Base-by-base conservation (phyloP, 371 early-diverging fungal genomes). In the Cokeromyces recurvatus region DNA sequence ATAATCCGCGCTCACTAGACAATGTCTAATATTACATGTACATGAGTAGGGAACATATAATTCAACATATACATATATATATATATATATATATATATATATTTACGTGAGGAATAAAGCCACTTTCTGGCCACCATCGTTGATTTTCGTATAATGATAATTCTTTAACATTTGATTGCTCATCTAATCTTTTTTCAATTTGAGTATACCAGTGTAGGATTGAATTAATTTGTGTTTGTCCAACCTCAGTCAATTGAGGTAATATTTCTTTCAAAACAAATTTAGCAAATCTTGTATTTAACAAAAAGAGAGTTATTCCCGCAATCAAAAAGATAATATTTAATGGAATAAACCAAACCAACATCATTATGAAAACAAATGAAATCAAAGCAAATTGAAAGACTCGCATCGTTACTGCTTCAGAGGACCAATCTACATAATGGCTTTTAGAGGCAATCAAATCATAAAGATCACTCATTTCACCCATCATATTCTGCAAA, bases 401-500 rank as follows among this genome's bases (percentile, higher is more conserved):
- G 24, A 74, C 20, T 16, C 45, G 55, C 57, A 65, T 55, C 0
- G 74, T 63, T 25, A 59, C 48, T 40, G 38, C 43, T 27, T 70
- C 70, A 14, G 57, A 50, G 4, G 66, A 60, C 74, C 74, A 68
- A 48, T 74, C 64, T 32, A 71, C 45, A 17, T 53, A 48, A 48
- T 57, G 64, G 23, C 48, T 34, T 16, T 68, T 46, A 14, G 55
- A 49, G 3, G 53, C 53, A 6, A 61, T 43, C 19, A 58, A 27
- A 39, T 69, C 70, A 27, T 75, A 69, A 2, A 53, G 36, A 50
- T 64, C 68, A 38, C 63, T 56, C 39, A 71, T 57, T 55, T 69
- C 67, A 27, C 72, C 70, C 69, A 69, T 68, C 72, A 69, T 71
- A 45, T 71, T 75, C 44, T 75, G 76, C 14, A 75, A 20, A 34